phyloP scores from a whole-genome alignment of 305 asterid genomes.

The Solanum hybrid region DNA sequence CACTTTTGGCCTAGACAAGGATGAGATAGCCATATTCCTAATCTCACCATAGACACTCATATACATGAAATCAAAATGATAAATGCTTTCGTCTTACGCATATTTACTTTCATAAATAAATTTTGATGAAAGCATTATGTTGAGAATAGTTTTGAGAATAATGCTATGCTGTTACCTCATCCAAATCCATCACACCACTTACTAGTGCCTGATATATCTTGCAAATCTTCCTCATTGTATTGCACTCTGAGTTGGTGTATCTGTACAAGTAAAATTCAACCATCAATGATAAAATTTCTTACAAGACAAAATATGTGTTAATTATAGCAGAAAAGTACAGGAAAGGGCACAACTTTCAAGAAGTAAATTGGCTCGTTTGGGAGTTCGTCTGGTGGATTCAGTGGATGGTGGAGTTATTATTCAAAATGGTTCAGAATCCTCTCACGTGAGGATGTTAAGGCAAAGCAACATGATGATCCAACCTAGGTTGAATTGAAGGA shows the following conservation, averaged over 20 bases:
- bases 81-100: not conserved
- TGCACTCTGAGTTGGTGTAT: constrained; percentile 25
- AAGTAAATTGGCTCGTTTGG: not conserved
- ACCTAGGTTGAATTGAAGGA: not conserved
- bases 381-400: not conserved
- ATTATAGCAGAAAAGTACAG: not conserved
- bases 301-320: not conserved
- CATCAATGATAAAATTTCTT: not conserved
- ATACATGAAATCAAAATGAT: not conserved
- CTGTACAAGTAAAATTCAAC: constrained; percentile 22
- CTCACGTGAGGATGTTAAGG: not conserved
- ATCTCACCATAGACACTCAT: not conserved
- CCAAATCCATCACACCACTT: constrained; percentile 50
- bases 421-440: too few species aligned
- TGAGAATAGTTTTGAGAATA: too few species aligned
- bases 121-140: not conserved
- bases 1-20: not conserved
- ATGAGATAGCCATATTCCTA: not conserved
- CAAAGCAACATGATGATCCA: not conserved
- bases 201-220: constrained; percentile 82
- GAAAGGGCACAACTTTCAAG: not conserved
- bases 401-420: too few species aligned
- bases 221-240: constrained; percentile 47
- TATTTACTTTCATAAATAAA: not conserved
- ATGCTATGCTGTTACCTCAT: constrained; percentile 45